Percentiles rank a stretch among this genome's conserved stretches.
Conservation (phyloP, 768 basidiomycete genomes). For the Trametes cinnabarina region DNA sequence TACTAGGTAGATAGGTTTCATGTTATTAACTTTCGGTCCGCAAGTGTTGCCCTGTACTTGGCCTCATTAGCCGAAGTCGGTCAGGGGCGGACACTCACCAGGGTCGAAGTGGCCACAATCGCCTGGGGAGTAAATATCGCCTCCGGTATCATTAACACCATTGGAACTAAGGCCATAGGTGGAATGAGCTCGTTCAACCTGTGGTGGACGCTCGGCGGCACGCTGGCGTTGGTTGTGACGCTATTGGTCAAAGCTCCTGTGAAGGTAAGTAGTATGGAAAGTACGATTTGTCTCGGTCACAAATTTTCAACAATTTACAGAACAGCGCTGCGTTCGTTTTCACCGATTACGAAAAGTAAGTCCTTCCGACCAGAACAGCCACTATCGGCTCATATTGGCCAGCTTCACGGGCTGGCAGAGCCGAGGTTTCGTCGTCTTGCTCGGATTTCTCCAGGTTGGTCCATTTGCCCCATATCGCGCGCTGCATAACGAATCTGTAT, state of each 20-base stretch:
- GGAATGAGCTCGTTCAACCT: slow-evolving; percentile 54
- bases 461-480: neutral
- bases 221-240: slow-evolving; percentile 53
- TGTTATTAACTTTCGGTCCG: too few species aligned
- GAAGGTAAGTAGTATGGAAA: slow-evolving; percentile 35
- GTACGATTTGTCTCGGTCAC: neutral
- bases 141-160: slow-evolving; percentile 53
- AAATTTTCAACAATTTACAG: too few species aligned
- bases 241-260: slow-evolving; percentile 55
- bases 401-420: slow-evolving; percentile 58
- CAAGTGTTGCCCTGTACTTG: slow-evolving; percentile 52
- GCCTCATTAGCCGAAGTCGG: slow-evolving; percentile 53
- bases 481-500: too few species aligned
- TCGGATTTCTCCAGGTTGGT: slow-evolving; percentile 51
- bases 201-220: slow-evolving; percentile 63
- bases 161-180: slow-evolving; percentile 57
- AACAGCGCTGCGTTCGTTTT: slow-evolving; percentile 54
- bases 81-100: slow-evolving; percentile 41
- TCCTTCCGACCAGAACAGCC: neutral
- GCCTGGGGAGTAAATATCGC: slow-evolving; percentile 58
- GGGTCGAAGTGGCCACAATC: slow-evolving; percentile 50
- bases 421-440: slow-evolving; percentile 54
- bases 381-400: neutral
- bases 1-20: too few species aligned
- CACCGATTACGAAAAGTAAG: slow-evolving; percentile 54